Base-by-base conservation (phyloP, 2,329 filamentous ascomycete genomes). In the Ophiostoma quercus region DNA sequence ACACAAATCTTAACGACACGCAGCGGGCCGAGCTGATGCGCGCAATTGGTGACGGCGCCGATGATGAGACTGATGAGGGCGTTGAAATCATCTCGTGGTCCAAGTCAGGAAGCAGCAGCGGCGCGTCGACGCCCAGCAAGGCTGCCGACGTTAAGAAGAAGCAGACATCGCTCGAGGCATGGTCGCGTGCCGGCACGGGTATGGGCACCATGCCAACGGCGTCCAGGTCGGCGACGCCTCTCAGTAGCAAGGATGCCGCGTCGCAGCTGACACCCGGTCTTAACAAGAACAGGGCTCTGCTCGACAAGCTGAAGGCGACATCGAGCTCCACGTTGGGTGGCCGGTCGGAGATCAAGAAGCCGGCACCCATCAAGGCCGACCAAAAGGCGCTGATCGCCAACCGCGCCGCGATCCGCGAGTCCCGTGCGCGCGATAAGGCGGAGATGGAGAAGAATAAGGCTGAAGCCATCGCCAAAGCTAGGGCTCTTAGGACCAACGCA, bases 21-120 rank as follows among this genome's bases (percentile, higher is more conserved):
- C 93, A 98, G 77, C 92, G 94, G 74, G 94, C 94, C 12, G 92
- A 97, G 79, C 82, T 98, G 47, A 80, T 88, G 67, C 84, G 87
- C 75, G 87, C 86, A 9, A 78, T 90, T 19, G 85, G 86, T 34
- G 85, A 88, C 70, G 84, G 86, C 5, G 82, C 84, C 63, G 86
- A 84, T 19, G 71, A 71, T 1, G 65, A 41, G 16, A 68, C 19
- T 8, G 62, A 65, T 7, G 62, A 65, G 16, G 32, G 14, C 19
- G 62, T 65, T 8, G 69, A 73, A 67, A 72, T 73, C 3, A 54
- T 74, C 1, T 85, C 85, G 1, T 83, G 77, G 60, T 74, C 39
- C 39, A 32, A 66, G 39, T 34, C 47, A 5, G 62, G 62, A 66
- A 32, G 68, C 51, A 39, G 62, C 34, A 65, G 62, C 62, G 62